Percentiles rank a stretch among this genome's conserved stretches.
These are phyloP conservation scores for Boletus pseudopeckii DNA, from an alignment of 768 basidiomycete genomes.

Conservation along the genomic window DNA sequence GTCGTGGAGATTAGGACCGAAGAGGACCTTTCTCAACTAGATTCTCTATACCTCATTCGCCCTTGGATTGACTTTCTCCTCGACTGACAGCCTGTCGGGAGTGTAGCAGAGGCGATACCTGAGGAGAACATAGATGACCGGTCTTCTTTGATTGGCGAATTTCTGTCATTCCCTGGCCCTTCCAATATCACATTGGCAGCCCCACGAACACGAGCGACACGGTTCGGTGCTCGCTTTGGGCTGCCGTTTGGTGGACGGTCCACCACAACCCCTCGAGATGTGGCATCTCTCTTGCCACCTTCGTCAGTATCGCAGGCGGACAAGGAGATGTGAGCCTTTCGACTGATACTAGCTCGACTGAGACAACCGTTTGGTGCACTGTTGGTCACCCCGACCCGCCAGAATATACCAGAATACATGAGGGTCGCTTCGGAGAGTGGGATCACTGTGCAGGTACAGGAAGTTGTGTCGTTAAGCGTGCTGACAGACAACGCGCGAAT, in stretches of 20 bases:
- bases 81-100: neutral
- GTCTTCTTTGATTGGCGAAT: neutral
- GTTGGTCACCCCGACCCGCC: constrained; percentile 1
- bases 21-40: constrained; percentile 4
- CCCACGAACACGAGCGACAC: no score
- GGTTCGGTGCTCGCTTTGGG: no score
- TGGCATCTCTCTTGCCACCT: neutral
- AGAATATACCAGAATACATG: constrained; percentile 4
- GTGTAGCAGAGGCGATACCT: neutral
- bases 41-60: constrained; percentile 6
- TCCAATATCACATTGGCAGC: neutral
- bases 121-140: neutral
- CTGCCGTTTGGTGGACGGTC: neutral
- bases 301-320: neutral
- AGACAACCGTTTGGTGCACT: constrained; percentile 9
- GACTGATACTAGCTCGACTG: neutral
- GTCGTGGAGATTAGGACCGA: constrained; percentile 2
- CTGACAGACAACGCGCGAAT: neutral
- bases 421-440: constrained; percentile 4
- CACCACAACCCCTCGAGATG: neutral
- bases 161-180: no score
- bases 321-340: neutral
- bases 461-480: neutral
- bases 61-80: constrained; percentile 17
- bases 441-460: constrained; percentile 6